Base-by-base conservation (phyloP, 352 stramenopile species). In the Globisporangium spiculum region DNA sequence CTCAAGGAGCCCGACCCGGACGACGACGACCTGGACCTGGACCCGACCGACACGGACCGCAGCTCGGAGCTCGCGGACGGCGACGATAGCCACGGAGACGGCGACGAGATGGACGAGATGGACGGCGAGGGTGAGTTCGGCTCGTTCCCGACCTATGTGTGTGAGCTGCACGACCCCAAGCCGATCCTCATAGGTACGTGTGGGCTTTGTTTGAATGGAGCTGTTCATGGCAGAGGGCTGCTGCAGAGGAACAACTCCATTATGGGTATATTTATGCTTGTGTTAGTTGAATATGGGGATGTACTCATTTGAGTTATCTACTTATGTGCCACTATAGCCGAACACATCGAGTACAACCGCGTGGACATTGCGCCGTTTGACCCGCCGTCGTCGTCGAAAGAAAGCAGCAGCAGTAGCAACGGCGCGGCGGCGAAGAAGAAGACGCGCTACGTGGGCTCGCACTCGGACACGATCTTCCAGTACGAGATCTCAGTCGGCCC, bases 111-210 rank as follows among this genome's bases (percentile, higher is more conserved):
- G 26, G 63, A 77, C 20, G 67, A 77, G 18, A 64, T 79, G 32
- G 68, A 79, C n/a, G 52, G 73, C 1, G 75, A 82, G 1, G 73
- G 73, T 38, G 44, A 52, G 44, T 64, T 78, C n/a, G 67, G 71
- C 59, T 32, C 66, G 5, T 79, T 90, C 57, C 77, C 83, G 9
- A 92, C 86, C 18, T 93, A 92, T 54, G 75, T 93, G 30, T 93
- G 86, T 60, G 82, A 87, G 63, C 73, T 90, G 10, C 86, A 93
- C 60, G 86, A 93, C 71, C 86, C 86, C 7, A 92, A 92, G 60
- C 70, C 76, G 10, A 80, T 93, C 46, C 81, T 93, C 62, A 71
- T 84, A 58, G 85, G 85, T 93, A 63, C 46, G 70, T 55, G 1
- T 18, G 34, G 20, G 24, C 2, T 63, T 60, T 24, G 26, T 36